Evolutionary conservation across 768 basidiomycete genomes (phyloP), one percentile per base, ranked within the genome.

Genomic region (Chlorophyllum brunneum): DNA sequence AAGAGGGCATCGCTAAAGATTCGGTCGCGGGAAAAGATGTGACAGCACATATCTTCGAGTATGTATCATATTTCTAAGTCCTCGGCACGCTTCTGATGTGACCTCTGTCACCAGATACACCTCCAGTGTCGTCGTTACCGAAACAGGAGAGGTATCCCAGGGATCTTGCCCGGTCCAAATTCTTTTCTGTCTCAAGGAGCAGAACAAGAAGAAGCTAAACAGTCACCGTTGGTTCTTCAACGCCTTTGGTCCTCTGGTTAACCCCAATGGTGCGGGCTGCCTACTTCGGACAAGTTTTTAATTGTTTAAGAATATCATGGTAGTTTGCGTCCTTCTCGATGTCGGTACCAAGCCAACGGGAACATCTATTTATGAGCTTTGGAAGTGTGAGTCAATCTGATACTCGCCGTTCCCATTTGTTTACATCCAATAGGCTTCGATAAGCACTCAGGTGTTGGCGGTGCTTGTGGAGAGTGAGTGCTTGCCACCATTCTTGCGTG

Each of bases 211-310:
- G 78, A 95, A 97, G 67, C 77, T 95, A 60, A 95, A 95, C 73
- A 89, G 87, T 60, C 93, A 97, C 63, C 81, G 94, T 16, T 97
- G 94, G 94, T 95, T 95, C 77, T 95, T 97, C 79, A 97, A 97
- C 62, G 94, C 91, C 0, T 90, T 95, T 58, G 89, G 90, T 18
- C 91, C 93, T 22, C 74, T 95, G 51, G 79, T 95, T 60, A 81
- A 85, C 56, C 87, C 93, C 33, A 92, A 93, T 61, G 87, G 88
- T 85, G 45, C 29, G 71, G 26, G 43, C 24, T 42, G 20, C 58
- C 54, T 48, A 16, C 27, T 31, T n/a, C 27, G 15, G 24, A 24
- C 56, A 42, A 18, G 36, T 24, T 40, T 34, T 44, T 26, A 4
- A 43, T 11, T 27, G 40, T 33, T 43, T 30, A 58, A 41, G 49